Percentiles rank a stretch among this genome's conserved stretches.
These are phyloP conservation scores for Funneliformis caledonium DNA, from an alignment of 371 early-diverging fungal genomes.

Conservation along the genomic window DNA sequence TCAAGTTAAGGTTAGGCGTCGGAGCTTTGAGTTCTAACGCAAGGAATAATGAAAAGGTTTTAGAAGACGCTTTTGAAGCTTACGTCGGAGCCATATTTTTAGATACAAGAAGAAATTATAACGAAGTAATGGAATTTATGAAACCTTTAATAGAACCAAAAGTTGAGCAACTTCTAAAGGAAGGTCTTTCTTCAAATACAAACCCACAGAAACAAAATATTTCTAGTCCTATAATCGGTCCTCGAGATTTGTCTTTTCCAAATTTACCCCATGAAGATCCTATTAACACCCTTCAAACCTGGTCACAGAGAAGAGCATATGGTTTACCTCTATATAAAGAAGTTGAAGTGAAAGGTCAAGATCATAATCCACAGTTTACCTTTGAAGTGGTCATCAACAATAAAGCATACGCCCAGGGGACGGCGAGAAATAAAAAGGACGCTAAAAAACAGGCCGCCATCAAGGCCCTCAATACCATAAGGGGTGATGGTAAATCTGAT, in stretches of 20 bases:
- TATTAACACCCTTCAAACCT: constrained; percentile 29
- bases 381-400: constrained; percentile 20
- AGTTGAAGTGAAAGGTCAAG: background rate
- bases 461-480: background rate
- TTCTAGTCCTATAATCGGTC: background rate
- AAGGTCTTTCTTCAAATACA: background rate
- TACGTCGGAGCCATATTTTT: constrained; percentile 22
- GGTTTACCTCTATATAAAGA: constrained; percentile 21
- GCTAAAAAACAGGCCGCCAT: constrained; percentile 32
- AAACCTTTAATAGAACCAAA: background rate
- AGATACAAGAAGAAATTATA: background rate
- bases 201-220: background rate
- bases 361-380: background rate
- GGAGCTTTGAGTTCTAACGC: background rate
- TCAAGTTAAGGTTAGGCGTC: background rate
- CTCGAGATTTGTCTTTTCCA: background rate
- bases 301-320: background rate
- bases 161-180: constrained; percentile 11
- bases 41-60: constrained; percentile 12
- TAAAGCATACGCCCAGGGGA: background rate
- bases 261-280: constrained; percentile 5
- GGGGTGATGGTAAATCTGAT: too few species aligned
- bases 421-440: constrained; percentile 23
- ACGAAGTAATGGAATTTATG: background rate
- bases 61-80: constrained; percentile 33